Evolutionary conservation across 192 early-diverging fungal genomes (phyloP), one percentile per base, ranked within the genome.

Genomic region (Mortierella claussenii): DNA sequence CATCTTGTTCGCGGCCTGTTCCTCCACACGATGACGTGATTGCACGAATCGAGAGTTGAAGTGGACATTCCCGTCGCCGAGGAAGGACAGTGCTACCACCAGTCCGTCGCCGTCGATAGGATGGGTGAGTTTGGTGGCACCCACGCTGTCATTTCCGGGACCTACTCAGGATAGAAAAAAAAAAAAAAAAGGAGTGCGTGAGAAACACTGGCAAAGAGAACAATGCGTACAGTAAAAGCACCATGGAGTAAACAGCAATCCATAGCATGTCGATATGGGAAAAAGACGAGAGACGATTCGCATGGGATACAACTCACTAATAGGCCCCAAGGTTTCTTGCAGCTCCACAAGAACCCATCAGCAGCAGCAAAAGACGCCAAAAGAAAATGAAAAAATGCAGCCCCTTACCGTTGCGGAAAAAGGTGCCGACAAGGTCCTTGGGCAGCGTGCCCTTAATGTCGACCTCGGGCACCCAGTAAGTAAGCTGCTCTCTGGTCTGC

Each of bases 381-480:
- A n/a, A n/a, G n/a, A n/a, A n/a, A n/a, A n/a, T n/a, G n/a, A n/a
- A n/a, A n/a, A n/a, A n/a, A n/a, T n/a, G n/a, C n/a, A n/a, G n/a
- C n/a, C n/a, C n/a, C n/a, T 11, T 65, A 76, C 73, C 73, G n/a
- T 76, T 76, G 42, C 73, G 73, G 59, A 76, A 76, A 44, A 76
- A 76, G 63, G 73, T 76, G 45, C 73, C 73, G 2, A 76, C 53
- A 12, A 76, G 64, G 52, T 76, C 73, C 17, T 55, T 34, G 36
- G 73, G 73, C 3, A 76, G 17, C 0, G 18, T 47, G 2, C 73
- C 73, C 10, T 67, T 76, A 36, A 76, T 56, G 20, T 76, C 73
- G 21, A 67, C 73, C 45, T 66, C 63, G n/a, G 73, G 73, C 0
- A 76, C 64, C 73, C 73, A 76, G 36, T 76, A 76, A 27, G 64